Evolutionary conservation across 495 filamentous ascomycete species (phyloP).

Genomic region (Chaetomium cochliodes): DNA sequence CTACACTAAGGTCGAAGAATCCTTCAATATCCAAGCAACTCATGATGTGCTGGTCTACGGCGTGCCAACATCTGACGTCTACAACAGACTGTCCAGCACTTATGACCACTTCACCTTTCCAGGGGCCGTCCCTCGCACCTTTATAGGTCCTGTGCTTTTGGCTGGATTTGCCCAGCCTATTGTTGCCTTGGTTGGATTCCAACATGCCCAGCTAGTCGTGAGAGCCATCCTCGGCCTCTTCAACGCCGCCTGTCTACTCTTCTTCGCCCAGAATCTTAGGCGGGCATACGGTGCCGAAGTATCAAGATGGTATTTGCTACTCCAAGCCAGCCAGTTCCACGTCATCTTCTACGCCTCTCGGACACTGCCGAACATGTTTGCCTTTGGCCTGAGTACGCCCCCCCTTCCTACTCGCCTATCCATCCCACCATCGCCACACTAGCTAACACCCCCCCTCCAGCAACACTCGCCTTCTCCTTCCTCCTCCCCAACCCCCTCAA

Average conservation of each 20-base stretch:
- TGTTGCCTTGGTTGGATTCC: constrained; percentile 46
- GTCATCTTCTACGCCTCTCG: constrained; percentile 90
- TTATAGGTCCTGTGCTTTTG: constrained; percentile 73
- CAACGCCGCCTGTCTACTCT: constrained; percentile 66
- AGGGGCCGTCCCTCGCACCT: constrained; percentile 86
- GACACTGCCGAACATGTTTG: constrained; percentile 95
- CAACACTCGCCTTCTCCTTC: constrained; percentile 67
- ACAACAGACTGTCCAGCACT: constrained; percentile 48
- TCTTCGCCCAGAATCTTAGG: constrained; percentile 62
- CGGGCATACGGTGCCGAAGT: constrained; percentile 66
- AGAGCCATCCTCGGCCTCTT: constrained; percentile 74
- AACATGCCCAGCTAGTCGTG: constrained; percentile 56
- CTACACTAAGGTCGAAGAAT: constrained; percentile 98
- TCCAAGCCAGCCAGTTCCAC: constrained; percentile 90
- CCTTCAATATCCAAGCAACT: constrained; percentile 93
- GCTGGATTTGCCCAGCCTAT: constrained; percentile 67
- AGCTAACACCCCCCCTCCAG: constrained; percentile 27
- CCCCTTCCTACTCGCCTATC: neutral
- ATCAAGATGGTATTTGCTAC: constrained; percentile 76
- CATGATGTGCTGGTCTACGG: constrained; percentile 87
- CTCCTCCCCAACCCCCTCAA: constrained; percentile 57
- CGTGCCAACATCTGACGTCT: constrained; percentile 58
- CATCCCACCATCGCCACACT: neutral
- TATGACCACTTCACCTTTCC: constrained; percentile 95
- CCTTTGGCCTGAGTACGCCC: constrained; percentile 71